Base-by-base conservation (phyloP, 805 yeast genomes). In the Nakazawaea holstii region DNA sequence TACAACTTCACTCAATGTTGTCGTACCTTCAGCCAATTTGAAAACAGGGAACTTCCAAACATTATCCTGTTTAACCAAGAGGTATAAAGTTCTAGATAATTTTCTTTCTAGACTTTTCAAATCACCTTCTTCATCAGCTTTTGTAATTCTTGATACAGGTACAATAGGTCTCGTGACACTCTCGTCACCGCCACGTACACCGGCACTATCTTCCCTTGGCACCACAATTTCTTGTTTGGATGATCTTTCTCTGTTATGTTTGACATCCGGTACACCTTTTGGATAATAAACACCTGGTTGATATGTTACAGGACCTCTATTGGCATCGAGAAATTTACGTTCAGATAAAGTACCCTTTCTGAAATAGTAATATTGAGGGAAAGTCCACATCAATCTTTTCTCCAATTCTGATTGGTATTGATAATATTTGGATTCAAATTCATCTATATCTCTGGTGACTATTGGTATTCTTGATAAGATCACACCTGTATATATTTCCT, bases 301-400 rank as follows among this genome's bases (percentile, higher is more conserved):
- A 52, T 80, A 79, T 35, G 80, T 74, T 4, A 82, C 78, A 7
- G 96, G 95, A 47, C 83, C 82, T 50, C 73, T 77, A 62, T 92
- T 96, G 29, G 84, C 82, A 56, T 80, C 79, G 45, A 82, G 68
- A 66, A 80, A 92, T 56, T 79, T 79, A 61, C 89, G 87, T 62
- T 89, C 96, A 3, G 96, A 80, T 52, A 94, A 72, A 1, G 97
- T 84, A 52, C 98, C 98, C 57, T 79, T 83, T 60, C 85, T 87
- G 70, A 83, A 94, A 69, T 91, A 94, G 62, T 81, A 91, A 78
- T 89, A 89, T 56, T 84, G 82, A 5, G 99, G 98, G 66, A 94
- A 94, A 0, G 98, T 90, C 96, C 97, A 90, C 96, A 91, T 90
- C 55, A 94, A 73, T 58, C 98, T 77, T 60, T 82, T 82, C 72